phyloP scores from a whole-genome alignment of 2,329 filamentous ascomycete species.

The Fusarium compactum region DNA sequence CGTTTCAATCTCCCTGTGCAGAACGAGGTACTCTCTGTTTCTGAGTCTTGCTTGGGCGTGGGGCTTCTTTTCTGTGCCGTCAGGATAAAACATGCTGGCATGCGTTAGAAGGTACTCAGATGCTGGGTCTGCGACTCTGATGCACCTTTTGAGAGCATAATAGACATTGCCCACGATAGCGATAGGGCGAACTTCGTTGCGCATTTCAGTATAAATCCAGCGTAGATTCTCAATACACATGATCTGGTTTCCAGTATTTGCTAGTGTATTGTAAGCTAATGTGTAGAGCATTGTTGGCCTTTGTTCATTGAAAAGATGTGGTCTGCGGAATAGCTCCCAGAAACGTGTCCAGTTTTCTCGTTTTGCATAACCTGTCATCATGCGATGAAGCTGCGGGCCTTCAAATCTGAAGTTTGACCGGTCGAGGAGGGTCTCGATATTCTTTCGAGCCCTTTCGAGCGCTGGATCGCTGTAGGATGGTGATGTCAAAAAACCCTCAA shows the following conservation, averaged over 20 bases:
- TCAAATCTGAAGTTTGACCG: constrained; percentile 55
- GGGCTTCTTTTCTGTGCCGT: not conserved
- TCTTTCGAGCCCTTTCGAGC: constrained; percentile 56
- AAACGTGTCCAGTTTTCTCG: constrained; percentile 66
- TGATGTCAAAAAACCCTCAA: constrained; percentile 55
- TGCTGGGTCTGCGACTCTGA: constrained; percentile 65
- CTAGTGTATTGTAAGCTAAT: constrained; percentile 63
- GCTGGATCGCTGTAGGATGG: constrained; percentile 46
- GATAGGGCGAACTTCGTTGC: constrained; percentile 65
- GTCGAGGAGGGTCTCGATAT: constrained; percentile 60
- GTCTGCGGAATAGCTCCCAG: constrained; percentile 70
- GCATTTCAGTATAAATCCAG: constrained; percentile 71
- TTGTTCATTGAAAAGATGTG: constrained; percentile 61
- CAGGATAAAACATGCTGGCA: not conserved
- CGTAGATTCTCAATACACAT: constrained; percentile 62
- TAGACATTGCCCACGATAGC: constrained; percentile 58
- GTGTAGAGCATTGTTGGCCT: constrained; percentile 68
- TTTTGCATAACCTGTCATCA: constrained; percentile 61
- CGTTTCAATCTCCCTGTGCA: constrained; percentile 51
- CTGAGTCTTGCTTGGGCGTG: constrained; percentile 40
- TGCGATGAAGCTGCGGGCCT: constrained; percentile 53
- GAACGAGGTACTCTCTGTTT: constrained; percentile 51
- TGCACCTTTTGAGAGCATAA: constrained; percentile 64
- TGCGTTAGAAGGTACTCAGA: constrained; percentile 46
- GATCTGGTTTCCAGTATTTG: constrained; percentile 56